These are phyloP conservation scores for Canavalia ensiformis DNA, from an alignment of 306 rosid genomes.

Conservation along the genomic window DNA sequence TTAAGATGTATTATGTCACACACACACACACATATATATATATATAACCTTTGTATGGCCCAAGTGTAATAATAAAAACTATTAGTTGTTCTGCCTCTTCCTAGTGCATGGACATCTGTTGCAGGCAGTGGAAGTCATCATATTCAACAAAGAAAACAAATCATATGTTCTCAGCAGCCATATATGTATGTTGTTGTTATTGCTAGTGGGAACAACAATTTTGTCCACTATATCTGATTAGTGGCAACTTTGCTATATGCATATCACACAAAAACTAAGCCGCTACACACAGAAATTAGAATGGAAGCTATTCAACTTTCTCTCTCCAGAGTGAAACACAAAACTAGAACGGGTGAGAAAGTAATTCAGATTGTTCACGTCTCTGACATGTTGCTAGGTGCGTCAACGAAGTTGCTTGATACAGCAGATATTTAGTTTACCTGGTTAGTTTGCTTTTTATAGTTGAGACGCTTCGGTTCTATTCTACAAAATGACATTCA, in stretches of 20 bases:
- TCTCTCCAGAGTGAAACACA: no score
- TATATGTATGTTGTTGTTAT: background rate
- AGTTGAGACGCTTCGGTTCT: no score
- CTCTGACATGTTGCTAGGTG: no score
- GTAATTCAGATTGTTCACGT: no score
- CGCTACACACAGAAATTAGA: background rate
- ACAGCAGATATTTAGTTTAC: no score
- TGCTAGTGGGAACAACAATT: constrained; percentile 54
- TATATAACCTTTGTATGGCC: background rate
- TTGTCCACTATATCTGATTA: constrained; percentile 47
- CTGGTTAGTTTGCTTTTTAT: no score
- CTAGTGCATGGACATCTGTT: constrained; percentile 42
- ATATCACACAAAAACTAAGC: constrained; percentile 19
- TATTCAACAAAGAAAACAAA: constrained; percentile 7
- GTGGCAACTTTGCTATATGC: constrained; percentile 40
- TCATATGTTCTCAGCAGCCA: constrained; percentile 1
- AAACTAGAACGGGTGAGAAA: no score
- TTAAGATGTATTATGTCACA: background rate
- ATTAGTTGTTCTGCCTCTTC: background rate
- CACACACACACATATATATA: no score
- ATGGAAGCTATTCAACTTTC: background rate
- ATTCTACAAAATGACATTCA: no score
- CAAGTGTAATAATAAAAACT: constrained; percentile 1
- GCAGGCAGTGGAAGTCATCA: constrained; percentile 46
- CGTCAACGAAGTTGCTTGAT: no score